These are phyloP conservation scores for Aspergillus conjunctus DNA, from an alignment of 495 filamentous ascomycete species.

Conservation along the genomic window DNA sequence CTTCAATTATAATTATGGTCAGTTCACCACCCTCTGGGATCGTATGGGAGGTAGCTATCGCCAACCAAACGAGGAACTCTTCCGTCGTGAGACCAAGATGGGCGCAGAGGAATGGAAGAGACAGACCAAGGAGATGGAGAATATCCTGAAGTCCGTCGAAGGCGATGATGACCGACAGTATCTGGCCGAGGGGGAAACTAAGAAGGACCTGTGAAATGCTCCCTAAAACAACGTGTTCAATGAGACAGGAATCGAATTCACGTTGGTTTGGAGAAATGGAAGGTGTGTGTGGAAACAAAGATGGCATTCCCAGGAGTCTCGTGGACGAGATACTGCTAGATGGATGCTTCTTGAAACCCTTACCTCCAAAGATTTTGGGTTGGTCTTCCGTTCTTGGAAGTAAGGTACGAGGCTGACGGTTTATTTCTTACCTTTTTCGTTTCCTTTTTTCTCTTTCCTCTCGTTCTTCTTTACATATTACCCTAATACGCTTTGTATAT, in stretches of 20 bases:
- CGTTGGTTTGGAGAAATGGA: background rate
- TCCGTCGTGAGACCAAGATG: conserved; percentile 88
- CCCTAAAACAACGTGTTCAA: background rate
- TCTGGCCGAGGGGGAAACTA: conserved; percentile 43
- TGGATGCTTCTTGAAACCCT: background rate
- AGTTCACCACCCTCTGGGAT: conserved; percentile 96
- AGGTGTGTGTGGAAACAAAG: background rate
- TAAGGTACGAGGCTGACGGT: conserved; percentile 20
- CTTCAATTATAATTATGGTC: conserved; percentile 98
- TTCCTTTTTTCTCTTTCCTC: background rate
- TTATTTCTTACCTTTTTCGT: conserved; percentile 7
- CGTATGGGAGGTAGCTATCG: conserved; percentile 87
- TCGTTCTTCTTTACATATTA: background rate
- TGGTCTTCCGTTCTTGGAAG: background rate
- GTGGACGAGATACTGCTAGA: background rate
- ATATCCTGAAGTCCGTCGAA: conserved; percentile 79
- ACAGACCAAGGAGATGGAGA: conserved; percentile 85
- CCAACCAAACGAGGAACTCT: conserved; percentile 83
- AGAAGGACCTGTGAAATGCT: conserved; percentile 41
- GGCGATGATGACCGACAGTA: conserved; percentile 84
- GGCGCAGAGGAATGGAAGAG: conserved; percentile 75
- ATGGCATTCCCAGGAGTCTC: background rate
- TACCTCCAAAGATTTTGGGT: background rate
- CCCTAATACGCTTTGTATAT: conserved; percentile 16
- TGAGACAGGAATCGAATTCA: background rate